These are phyloP conservation scores for Fusarium sp. DNA, from an alignment of 2,329 filamentous ascomycete species.

Conservation along the genomic window DNA sequence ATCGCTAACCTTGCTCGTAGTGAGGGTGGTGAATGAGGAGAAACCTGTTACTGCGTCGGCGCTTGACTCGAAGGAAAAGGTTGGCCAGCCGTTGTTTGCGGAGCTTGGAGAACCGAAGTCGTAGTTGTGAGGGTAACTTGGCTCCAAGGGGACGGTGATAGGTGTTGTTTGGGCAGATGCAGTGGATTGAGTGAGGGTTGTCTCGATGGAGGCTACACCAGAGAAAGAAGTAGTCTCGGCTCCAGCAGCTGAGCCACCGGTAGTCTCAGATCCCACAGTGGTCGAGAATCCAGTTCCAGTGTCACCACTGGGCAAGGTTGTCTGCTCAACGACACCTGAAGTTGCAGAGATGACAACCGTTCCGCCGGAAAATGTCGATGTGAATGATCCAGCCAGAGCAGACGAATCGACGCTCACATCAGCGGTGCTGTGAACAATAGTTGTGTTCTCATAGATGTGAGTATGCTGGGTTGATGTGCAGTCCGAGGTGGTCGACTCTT, in stretches of 20 bases:
- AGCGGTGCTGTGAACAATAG: constrained; percentile 17
- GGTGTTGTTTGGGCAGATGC: not conserved
- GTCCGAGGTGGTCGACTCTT: constrained; percentile 11
- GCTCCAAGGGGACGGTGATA: not conserved
- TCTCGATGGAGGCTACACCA: not conserved
- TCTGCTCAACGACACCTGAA: not conserved
- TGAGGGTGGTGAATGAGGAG: constrained; percentile 40
- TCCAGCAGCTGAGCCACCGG: not conserved
- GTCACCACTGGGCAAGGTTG: not conserved
- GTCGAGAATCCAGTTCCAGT: not conserved
- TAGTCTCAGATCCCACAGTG: not conserved
- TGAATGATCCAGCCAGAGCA: constrained; percentile 12
- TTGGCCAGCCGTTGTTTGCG: constrained; percentile 18
- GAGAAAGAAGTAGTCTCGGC: constrained; percentile 2
- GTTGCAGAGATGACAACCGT: constrained; percentile 2
- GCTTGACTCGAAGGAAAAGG: constrained; percentile 12
- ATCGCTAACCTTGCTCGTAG: constrained; percentile 35
- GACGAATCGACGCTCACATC: constrained; percentile 17
- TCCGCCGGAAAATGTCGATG: constrained; percentile 1
- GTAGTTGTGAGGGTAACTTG: constrained; percentile 24
- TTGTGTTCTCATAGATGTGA: constrained; percentile 31
- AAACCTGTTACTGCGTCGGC: constrained; percentile 20
- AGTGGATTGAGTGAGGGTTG: not conserved
- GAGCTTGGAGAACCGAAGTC: constrained; percentile 25
- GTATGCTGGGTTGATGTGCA: constrained; percentile 26